Evolutionary conservation across 179 eudicot genomes (phyloP), one percentile per base, ranked within the genome.

Genomic region (Pouteria campechiana): DNA sequence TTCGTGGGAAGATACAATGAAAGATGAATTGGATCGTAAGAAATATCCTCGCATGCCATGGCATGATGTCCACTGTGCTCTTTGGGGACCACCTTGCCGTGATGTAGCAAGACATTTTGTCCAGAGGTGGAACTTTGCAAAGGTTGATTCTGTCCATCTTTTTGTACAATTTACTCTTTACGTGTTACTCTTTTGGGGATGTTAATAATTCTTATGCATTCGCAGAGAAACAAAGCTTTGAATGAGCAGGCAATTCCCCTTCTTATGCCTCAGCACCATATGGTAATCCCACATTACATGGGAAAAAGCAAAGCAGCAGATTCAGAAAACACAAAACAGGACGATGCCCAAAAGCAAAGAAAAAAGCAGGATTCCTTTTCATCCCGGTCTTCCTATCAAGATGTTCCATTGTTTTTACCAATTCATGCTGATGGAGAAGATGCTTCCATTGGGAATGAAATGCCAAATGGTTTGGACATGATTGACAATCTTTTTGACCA

Each of bases 41-140:
- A 76, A 54, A 46, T 69, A 76, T 71, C 98, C 98, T 18, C 96
- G 98, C 46, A 90, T 90, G 96, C 98, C 98, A 45, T 86, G 98
- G 98, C 98, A 90, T 79, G 98, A 90, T 61, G 98, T 90, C 39
- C 98, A 90, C 41, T 90, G 94, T 69, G 98, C 96, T 30, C 82
- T 90, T 27, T 86, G 94, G 98, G 98, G 98, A 40, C 98, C 98
- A 17, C 96, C 98, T 19, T 86, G 94, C 56, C 98, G 94, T 58
- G 98, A 90, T 60, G 70, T 86, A 70, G 98, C 96, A 15, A 74
- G 96, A 41, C 98, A 90, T 64, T 90, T 90, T 67, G 92, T 90
- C 32, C 94, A 86, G 53, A 72, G 98, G 12, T 90, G 98, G 98
- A 90, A 90, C 58, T 73, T 81, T 62, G 98, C 98, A 41, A 90